Conservation (phyloP, 164 flowering plant species). For the Kingdonia uniflora region DNA sequence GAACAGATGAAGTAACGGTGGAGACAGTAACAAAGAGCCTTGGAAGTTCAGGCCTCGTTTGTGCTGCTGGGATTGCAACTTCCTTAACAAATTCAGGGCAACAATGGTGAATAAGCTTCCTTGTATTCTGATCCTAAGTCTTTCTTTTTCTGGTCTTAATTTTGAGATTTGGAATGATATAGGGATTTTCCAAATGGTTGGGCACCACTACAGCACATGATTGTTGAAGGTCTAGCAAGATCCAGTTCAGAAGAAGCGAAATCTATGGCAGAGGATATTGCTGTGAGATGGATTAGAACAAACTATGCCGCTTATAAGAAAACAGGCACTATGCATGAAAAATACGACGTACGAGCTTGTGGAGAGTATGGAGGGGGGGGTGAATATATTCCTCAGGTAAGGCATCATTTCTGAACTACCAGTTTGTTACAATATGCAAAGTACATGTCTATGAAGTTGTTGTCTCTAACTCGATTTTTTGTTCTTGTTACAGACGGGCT, state of each 20-base stretch:
- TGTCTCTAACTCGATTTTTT: background rate
- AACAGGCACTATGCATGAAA: slow-evolving; percentile 71
- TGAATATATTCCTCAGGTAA: slow-evolving; percentile 68
- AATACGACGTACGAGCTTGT: slow-evolving; percentile 52
- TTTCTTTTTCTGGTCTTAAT: background rate
- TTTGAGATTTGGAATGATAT: slow-evolving; percentile 10
- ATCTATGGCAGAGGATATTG: slow-evolving; percentile 64
- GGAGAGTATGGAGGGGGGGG: slow-evolving; percentile 76
- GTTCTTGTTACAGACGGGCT: slow-evolving; percentile 65
- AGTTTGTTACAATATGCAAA: background rate
- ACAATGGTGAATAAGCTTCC: slow-evolving; percentile 54
- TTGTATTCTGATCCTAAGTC: background rate
- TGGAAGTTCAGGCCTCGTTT: slow-evolving; percentile 49
- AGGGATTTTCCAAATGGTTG: slow-evolving; percentile 99
- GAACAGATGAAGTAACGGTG: slow-evolving; percentile 39
- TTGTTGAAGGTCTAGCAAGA: slow-evolving; percentile 71
- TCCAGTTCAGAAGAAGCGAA: slow-evolving; percentile 46
- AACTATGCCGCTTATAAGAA: slow-evolving; percentile 68
- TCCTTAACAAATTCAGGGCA: slow-evolving; percentile 68
- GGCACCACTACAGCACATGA: slow-evolving; percentile 94
- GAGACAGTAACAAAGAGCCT: slow-evolving; percentile 46
- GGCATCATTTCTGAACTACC: background rate
- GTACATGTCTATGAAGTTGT: background rate
- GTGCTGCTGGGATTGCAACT: slow-evolving; percentile 72
- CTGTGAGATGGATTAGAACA: slow-evolving; percentile 69